Evolutionary conservation across 2,329 filamentous ascomycete species (phyloP).

Genomic region (Sporothrix sp.): DNA sequence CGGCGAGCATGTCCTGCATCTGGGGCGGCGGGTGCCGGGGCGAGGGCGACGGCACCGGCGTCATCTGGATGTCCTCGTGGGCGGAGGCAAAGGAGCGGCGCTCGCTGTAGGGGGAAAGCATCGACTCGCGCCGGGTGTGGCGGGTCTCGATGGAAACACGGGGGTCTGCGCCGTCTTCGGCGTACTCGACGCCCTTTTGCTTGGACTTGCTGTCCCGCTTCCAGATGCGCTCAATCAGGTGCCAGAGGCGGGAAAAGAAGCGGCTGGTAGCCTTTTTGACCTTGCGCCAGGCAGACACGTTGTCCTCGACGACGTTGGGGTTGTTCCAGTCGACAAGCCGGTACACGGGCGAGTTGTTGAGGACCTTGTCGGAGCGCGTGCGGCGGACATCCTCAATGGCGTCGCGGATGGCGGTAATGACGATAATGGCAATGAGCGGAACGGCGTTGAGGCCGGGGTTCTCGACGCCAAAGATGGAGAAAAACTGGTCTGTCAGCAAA

Average conservation of each 20-base stretch:
- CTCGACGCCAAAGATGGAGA: conserved; percentile 85
- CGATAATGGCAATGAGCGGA: conserved; percentile 84
- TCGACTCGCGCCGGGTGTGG: conserved; percentile 42
- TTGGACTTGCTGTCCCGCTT: conserved; percentile 41
- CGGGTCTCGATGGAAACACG: conserved; percentile 59
- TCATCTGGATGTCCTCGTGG: conserved; percentile 82
- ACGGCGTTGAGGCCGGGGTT: conserved; percentile 87
- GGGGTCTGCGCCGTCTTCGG: conserved; percentile 42
- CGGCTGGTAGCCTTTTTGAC: conserved; percentile 81
- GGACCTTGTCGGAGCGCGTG: conserved; percentile 80
- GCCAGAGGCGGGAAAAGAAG: conserved; percentile 45
- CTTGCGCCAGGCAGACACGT: conserved; percentile 73
- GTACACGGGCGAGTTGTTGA: conserved; percentile 95
- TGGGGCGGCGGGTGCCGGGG: conserved; percentile 34
- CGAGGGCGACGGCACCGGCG: conserved; percentile 75
- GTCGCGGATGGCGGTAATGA: conserved; percentile 85
- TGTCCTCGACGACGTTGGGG: conserved; percentile 83
- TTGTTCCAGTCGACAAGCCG: conserved; percentile 82
- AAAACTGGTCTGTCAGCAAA: conserved; percentile 53
- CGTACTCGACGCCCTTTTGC: conserved; percentile 35
- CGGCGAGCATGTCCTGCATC: conserved; percentile 26
- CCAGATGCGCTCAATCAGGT: conserved; percentile 37
- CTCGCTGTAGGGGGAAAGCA: conserved; percentile 39
- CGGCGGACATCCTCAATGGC: conserved; percentile 90
- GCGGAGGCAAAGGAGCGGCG: conserved; percentile 44